Percentiles rank a stretch among this genome's conserved stretches.
Conservation (phyloP, 805 yeast species). For the Metschnikowia amazonensis region DNA sequence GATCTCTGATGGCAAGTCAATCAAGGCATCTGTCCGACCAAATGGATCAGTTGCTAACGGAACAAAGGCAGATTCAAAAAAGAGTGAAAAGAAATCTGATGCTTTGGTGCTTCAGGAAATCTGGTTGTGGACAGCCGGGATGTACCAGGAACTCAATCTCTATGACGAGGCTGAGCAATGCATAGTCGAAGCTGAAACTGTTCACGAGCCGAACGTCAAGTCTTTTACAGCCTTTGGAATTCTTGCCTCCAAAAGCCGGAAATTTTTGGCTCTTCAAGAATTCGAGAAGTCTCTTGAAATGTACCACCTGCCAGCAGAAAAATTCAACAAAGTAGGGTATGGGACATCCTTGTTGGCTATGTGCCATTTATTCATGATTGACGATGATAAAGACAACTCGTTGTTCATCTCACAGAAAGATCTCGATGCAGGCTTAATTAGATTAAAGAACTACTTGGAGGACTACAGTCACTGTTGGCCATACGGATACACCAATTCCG, state of each 20-base stretch:
- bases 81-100: constrained; percentile 3
- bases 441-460: constrained; percentile 48
- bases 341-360: constrained; percentile 54
- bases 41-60: neutral
- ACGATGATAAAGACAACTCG: constrained; percentile 29
- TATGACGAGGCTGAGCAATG: constrained; percentile 65
- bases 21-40: neutral
- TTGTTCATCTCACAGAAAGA: constrained; percentile 56
- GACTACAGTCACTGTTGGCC: constrained; percentile 36
- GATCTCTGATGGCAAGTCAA: constrained; percentile 1
- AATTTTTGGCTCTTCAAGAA: constrained; percentile 53
- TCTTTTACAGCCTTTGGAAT: constrained; percentile 51
- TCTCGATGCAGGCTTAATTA: constrained; percentile 54
- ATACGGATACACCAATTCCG: constrained; percentile 41
- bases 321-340: constrained; percentile 33
- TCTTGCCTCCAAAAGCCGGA: constrained; percentile 40
- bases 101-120: constrained; percentile 47
- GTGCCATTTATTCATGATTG: constrained; percentile 46
- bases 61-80: neutral
- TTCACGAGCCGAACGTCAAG: constrained; percentile 42
- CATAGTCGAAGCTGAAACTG: constrained; percentile 63
- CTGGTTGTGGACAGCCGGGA: constrained; percentile 72
- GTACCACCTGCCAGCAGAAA: constrained; percentile 22
- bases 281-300: constrained; percentile 59
- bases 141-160: constrained; percentile 56